A percentile compares a stretch with the other conserved stretches of the same genome.
Evolutionary conservation across 352 stramenopile genomes (phyloP).

Genomic region (Elongisporangium senticosum): DNA sequence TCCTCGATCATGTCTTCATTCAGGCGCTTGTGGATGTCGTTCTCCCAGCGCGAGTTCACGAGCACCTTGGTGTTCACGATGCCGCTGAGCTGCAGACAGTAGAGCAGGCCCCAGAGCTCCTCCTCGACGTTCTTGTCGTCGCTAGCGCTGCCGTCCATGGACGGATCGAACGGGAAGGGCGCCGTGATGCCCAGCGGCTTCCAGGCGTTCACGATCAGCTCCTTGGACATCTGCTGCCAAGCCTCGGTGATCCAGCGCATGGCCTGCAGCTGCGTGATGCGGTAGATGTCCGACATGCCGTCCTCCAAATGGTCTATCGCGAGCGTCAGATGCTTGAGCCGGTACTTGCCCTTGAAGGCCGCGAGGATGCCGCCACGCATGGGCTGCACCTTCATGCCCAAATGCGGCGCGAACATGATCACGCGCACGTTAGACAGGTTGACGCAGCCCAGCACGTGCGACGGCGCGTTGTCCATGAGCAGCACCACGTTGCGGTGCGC

Average conservation of each 20-base stretch:
- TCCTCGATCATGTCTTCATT: constrained; percentile 88
- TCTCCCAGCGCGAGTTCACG: constrained; percentile 86
- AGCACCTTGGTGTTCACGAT: constrained; percentile 85
- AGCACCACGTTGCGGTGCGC: constrained; percentile 79
- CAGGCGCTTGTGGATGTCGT: constrained; percentile 85
- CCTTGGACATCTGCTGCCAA: constrained; percentile 75
- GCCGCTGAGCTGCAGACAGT: constrained; percentile 79
- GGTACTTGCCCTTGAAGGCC: constrained; percentile 85
- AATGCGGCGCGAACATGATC: constrained; percentile 77
- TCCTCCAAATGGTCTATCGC: constrained; percentile 83
- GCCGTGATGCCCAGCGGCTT: constrained; percentile 61
- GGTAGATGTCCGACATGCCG: constrained; percentile 69
- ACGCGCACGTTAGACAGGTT: constrained; percentile 83
- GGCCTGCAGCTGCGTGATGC: constrained; percentile 78
- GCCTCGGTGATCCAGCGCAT: constrained; percentile 84
- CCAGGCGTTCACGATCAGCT: constrained; percentile 76
- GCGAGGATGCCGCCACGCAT: constrained; percentile 80
- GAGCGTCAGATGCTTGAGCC: constrained; percentile 77
- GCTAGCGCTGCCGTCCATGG: constrained; percentile 26
- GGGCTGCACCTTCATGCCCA: constrained; percentile 83
- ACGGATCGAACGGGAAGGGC: constrained; percentile 60
- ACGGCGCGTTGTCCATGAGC: constrained; percentile 84
- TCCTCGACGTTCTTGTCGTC: constrained; percentile 86
- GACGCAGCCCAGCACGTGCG: constrained; percentile 73
- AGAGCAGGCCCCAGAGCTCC: constrained; percentile 80